Percentiles rank a stretch among this genome's conserved stretches.
Conservation (phyloP, 208 protist species). For the Leishmania tropica region DNA sequence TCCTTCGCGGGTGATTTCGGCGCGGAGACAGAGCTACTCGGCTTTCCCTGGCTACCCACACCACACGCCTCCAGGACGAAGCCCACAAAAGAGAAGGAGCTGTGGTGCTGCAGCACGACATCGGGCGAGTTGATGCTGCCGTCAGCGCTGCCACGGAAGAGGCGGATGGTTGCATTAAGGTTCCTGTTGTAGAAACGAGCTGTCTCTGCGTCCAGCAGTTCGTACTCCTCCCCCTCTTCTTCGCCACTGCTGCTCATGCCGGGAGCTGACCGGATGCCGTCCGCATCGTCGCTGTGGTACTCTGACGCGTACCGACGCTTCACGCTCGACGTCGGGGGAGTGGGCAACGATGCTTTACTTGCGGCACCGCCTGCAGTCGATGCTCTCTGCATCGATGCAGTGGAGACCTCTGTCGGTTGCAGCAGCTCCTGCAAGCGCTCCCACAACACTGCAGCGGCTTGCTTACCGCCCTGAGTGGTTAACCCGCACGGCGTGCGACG, state of each 20-base stretch:
- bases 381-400: background rate
- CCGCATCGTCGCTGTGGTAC: conserved; percentile 11
- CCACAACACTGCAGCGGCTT: conserved; percentile 43
- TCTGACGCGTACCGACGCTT: background rate
- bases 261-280: conserved; percentile 6
- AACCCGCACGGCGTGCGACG: conserved; percentile 21
- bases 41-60: conserved; percentile 31
- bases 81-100: conserved; percentile 69
- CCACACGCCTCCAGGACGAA: conserved; percentile 71
- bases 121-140: conserved; percentile 55
- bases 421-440: conserved; percentile 45
- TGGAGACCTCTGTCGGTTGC: conserved; percentile 20
- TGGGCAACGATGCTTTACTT: background rate
- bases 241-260: conserved; percentile 21
- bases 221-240: conserved; percentile 27
- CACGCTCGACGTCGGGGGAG: background rate
- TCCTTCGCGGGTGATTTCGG: background rate
- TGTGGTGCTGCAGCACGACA: conserved; percentile 43
- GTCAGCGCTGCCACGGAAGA: conserved; percentile 65
- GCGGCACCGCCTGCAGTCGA: background rate
- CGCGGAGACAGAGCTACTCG: background rate
- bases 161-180: conserved; percentile 49
- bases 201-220: conserved; percentile 46
- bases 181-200: conserved; percentile 61
- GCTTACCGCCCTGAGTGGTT: conserved; percentile 22